Base-by-base conservation (phyloP, 768 basidiomycete species). In the Phylloporus arenicola region DNA sequence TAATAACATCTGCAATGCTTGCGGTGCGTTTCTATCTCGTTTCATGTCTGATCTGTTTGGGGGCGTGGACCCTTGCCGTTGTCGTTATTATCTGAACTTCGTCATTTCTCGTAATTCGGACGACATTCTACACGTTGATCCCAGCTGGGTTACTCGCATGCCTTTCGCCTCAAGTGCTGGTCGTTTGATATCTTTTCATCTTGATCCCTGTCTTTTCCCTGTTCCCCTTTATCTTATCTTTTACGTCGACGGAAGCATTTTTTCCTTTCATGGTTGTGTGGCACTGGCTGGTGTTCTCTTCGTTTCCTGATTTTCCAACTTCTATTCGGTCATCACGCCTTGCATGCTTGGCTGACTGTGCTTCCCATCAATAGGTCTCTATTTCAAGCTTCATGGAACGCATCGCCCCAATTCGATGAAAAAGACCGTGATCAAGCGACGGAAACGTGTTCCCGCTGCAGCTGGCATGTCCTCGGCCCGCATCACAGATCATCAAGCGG, bases 351-450 rank as follows among this genome's bases (percentile, higher is more conserved):
- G 27, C 58, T 62, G 52, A 67, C 46, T 34, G 10, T 40, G 40
- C 47, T 50, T 55, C 45, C 37, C 52, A 57, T 56, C 52, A 46
- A 47, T 63, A 97, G 95, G 95, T 49, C 80, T 99, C 9, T 99
- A 98, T 73, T 96, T 92, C 78, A 98, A 99, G 71, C 79, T 99
- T 12, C 96, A 99, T 73, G 92, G 93, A 43, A 91, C 90, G 2
- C 93, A 97, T 61, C 83, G 96, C 33, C 96, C 96, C 34, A 94
- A 93, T 57, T 91, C 92, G 55, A 95, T 99, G 93, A 98, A 96
- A 72, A 97, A 98, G 76, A 88, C 91, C 4, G 92, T 96, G 58
- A 99, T 99, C 79, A 99, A 99, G 73, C 82, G 96, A 30, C 78
- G 96, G 57, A 98, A 98, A 72, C 86, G 96, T 58, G 94, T 99